Evolutionary conservation across 177 flowering plant genomes (phyloP), one percentile per base, ranked within the genome.

Genomic region (Vitis hybrid): DNA sequence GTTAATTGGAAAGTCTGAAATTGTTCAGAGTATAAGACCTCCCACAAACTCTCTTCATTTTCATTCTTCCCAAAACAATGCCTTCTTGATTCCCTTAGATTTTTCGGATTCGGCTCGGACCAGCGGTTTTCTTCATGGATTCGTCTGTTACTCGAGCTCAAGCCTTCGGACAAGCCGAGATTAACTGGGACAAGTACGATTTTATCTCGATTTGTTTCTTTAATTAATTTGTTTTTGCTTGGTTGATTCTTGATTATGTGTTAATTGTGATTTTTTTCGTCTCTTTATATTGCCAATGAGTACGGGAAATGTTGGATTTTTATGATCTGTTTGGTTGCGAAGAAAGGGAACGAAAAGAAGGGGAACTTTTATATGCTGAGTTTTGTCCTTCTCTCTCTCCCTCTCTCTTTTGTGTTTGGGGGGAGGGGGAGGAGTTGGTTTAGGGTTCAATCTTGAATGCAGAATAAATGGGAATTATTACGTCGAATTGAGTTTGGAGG

Each of bases 111-210:
- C 6, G n/a, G 30, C 12, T 62, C 27, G 10, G 13, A 0, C 30
- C 30, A 27, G 30, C 30, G n/a, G 46, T 60, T 52, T 60, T 32
- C 35, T 52, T 21, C 52, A 89, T 92, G 95, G 86, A 81, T 63
- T 71, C 89, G 18, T 75, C 91, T 32, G 74, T 67, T 32, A 48
- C 84, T 68, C 82, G 70, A 35, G 65, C 80, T 62, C 83, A 75
- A 17, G 63, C 96, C 11, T 83, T 89, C 46, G 92, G 81, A 2
- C 92, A 78, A 72, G 81, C 93, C 11, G 98, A 94, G 78, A 88
- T 94, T 71, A 91, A 94, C 72, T 94, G 98, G 98, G 97, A 94
- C 81, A 92, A 88, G 98, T 94, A 83, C 46, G 85, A 57, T 4
- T 74, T 13, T 67, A 11, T 52, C 21, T 19, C 46, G 46, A 40